Evolutionary conservation across 495 filamentous ascomycete species (phyloP), one percentile per base, ranked within the genome.

Genomic region (Lepraria neglecta): DNA sequence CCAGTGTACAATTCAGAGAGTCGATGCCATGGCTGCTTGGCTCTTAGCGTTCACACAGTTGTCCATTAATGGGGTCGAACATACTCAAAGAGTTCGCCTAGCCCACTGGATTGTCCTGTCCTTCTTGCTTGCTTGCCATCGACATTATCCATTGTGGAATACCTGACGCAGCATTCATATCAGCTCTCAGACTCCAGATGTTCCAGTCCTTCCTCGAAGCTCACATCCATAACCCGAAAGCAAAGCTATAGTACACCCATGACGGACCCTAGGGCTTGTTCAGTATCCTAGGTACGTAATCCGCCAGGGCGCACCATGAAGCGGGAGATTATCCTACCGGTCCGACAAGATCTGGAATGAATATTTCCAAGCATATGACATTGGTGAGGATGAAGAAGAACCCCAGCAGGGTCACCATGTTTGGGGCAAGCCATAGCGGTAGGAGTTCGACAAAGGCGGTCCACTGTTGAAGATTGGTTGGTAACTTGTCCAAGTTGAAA

Each of bases 131-230:
- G 94, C 78, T 98, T 98, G 60, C 94, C 94, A 72, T 98, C 94
- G 44, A 98, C 86, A 70, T 98, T 98, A 77, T 98, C 94, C 84
- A 98, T 87, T 14, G 94, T 98, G 43, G 92, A 95, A 75, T 97
- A 97, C 76, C 84, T 84, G 68, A 59, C 58, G 42, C 59, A 59
- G 21, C 47, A 64, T 55, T 44, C 65, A 35, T 43, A 69, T 67
- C 67, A 67, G 64, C 64, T 62, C 38, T 56, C 12, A n/a, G 35
- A 21, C 35, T 46, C 28, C 3, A 33, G 12, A 24, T 46, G 38
- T 19, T 19, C 28, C 11, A 30, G n/a, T 47, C 12, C 38, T 17
- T 33, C 50, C 17, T 43, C 17, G 30, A 30, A 33, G 72, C 83
- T 77, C 68, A 87, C 88, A 92, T 92, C 87, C 94, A 97, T 52